Evolutionary conservation across 345 rosid genomes (phyloP).

Genomic region (Gossypioides kirkii): DNA sequence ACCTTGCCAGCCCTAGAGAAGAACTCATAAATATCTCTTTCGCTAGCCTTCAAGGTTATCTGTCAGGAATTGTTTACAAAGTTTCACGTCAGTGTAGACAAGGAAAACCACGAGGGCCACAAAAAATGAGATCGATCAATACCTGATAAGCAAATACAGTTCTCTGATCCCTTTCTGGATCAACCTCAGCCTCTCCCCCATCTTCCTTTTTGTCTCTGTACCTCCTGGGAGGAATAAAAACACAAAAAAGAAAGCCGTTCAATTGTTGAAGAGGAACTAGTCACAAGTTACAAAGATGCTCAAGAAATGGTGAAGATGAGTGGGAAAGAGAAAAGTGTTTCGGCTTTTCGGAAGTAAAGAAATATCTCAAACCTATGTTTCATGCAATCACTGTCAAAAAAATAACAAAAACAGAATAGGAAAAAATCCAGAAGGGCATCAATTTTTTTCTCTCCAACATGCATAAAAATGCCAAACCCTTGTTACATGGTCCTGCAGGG

Average conservation of each 20-base stretch:
- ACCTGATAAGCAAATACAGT: conserved; percentile 99
- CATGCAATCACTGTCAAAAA: conserved; percentile 7
- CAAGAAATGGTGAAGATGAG: background rate
- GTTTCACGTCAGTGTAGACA: background rate
- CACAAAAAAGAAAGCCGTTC: conserved; percentile 13
- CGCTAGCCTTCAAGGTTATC: conserved; percentile 91
- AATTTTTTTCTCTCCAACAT: conserved; percentile 41
- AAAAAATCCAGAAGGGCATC: conserved; percentile 34
- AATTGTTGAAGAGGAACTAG: conserved; percentile 1
- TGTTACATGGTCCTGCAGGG: conserved; percentile 65
- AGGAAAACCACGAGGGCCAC: conserved; percentile 7
- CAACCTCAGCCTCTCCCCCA: conserved; percentile 75
- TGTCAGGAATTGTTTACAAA: conserved; percentile 24
- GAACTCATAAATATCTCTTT: conserved; percentile 89
- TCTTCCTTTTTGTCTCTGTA: conserved; percentile 80
- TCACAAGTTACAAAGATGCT: conserved; percentile 8
- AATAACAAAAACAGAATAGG: conserved; percentile 7
- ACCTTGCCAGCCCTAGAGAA: conserved; percentile 99
- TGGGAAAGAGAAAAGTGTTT: background rate
- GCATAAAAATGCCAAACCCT: conserved; percentile 54
- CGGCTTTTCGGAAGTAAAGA: conserved; percentile 17
- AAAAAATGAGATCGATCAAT: background rate
- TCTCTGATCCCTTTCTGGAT: conserved; percentile 99
- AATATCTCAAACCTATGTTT: conserved; percentile 11
- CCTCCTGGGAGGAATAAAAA: conserved; percentile 46